Evolutionary conservation across 176 grass and related monocot species (phyloP).

Genomic region (Melocanna baccifera): DNA sequence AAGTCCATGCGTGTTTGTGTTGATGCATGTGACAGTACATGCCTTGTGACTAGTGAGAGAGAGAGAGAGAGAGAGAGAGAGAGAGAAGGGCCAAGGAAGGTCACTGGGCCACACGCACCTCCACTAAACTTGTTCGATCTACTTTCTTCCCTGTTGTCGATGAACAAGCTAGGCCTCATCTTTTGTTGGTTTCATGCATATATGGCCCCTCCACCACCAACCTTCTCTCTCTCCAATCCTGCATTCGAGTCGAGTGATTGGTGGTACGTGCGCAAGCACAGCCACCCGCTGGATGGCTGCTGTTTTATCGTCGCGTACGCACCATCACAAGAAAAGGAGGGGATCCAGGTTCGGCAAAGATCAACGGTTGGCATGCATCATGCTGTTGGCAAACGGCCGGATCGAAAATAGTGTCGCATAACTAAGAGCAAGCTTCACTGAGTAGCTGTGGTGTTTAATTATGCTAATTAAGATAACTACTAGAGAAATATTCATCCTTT

Average conservation of each 20-base stretch:
- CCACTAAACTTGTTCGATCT: background rate
- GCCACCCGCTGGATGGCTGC: background rate
- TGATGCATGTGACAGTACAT: slow-evolving; percentile 1
- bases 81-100: background rate
- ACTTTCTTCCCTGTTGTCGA: background rate
- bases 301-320: background rate
- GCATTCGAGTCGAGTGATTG: background rate
- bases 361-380: background rate
- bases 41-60: background rate
- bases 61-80: background rate
- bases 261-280: background rate
- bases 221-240: background rate
- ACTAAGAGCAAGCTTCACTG: background rate
- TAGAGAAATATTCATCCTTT: background rate
- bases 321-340: background rate
- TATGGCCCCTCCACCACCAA: background rate
- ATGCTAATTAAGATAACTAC: background rate
- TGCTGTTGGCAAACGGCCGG: background rate
- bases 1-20: background rate
- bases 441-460: background rate
- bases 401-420: background rate
- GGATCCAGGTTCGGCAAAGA: background rate
- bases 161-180: background rate
- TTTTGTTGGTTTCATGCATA: background rate
- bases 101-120: background rate